phyloP scores from a whole-genome alignment of 2,329 filamentous ascomycete genomes.

The Scopulariopsis brevicaulis region DNA sequence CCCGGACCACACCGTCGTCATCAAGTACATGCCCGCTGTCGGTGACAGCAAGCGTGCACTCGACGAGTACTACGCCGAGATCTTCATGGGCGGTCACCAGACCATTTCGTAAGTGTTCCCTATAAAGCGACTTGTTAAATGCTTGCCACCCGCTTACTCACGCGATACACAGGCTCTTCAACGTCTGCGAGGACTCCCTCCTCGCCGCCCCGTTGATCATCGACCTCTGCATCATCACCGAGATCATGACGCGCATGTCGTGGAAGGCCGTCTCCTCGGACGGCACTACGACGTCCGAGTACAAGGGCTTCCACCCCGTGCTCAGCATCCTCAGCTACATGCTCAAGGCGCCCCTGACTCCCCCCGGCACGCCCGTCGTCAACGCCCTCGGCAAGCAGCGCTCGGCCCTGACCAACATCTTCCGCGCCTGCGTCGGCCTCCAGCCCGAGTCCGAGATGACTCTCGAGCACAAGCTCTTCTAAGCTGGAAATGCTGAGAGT shows the following conservation, averaged over 20 bases:
- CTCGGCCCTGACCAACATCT: conserved; percentile 89
- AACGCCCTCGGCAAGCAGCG: conserved; percentile 96
- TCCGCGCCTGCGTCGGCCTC: conserved; percentile 92
- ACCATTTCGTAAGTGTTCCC: conserved; percentile 61
- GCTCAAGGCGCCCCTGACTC: conserved; percentile 92
- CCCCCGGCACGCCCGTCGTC: conserved; percentile 87
- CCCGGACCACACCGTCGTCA: conserved; percentile 95
- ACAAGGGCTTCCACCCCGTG: conserved; percentile 92
- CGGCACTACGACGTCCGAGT: conserved; percentile 49
- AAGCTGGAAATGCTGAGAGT: conserved; percentile 13
- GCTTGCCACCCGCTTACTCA: neutral
- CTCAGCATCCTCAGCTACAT: conserved; percentile 98
- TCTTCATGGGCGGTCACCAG: conserved; percentile 97
- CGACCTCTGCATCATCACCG: conserved; percentile 81
- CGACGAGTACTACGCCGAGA: conserved; percentile 98
- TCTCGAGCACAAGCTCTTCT: conserved; percentile 95
- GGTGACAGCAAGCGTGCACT: conserved; percentile 98
- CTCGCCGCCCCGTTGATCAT: conserved; percentile 95
- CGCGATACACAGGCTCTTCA: conserved; percentile 64
- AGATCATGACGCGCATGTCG: conserved; percentile 97
- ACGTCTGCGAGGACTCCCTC: conserved; percentile 97
- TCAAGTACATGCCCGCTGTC: conserved; percentile 99
- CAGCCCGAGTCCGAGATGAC: conserved; percentile 99
- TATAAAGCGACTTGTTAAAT: neutral
- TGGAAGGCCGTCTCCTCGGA: conserved; percentile 59